These are phyloP conservation scores for Acacia melanoxylon DNA, from an alignment of 306 rosid species.

Conservation along the genomic window DNA sequence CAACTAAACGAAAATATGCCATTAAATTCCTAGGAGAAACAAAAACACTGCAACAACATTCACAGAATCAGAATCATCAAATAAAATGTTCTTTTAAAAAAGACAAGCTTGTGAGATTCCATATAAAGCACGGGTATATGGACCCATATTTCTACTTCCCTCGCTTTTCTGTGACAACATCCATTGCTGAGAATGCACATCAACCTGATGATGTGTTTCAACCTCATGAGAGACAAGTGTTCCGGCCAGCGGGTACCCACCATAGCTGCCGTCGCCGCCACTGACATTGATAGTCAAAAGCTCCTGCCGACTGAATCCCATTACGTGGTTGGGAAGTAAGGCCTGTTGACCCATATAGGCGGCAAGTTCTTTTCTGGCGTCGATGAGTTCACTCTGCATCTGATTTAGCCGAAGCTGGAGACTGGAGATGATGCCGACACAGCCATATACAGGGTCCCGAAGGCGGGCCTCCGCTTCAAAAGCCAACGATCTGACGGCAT, in stretches of 20 bases:
- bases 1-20: too few relatives aligned
- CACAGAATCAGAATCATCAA: too few relatives aligned
- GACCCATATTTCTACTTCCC: background rate
- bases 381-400: background rate
- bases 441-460: constrained; percentile 9
- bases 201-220: background rate
- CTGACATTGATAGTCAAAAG: background rate
- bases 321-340: background rate
- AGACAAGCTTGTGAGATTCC: background rate
- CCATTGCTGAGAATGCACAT: background rate
- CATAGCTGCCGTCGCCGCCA: background rate
- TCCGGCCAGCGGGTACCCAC: background rate
- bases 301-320: background rate
- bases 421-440: background rate
- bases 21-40: too few relatives aligned
- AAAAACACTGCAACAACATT: too few relatives aligned
- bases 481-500: constrained; percentile 35
- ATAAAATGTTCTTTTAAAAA: too few relatives aligned
- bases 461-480: constrained; percentile 26
- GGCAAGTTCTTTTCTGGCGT: background rate
- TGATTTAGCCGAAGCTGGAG: background rate
- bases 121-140: background rate
- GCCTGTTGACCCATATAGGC: background rate
- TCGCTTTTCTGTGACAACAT: background rate
- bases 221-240: background rate